Conservation (phyloP, 75 land plant species). For the Isoetes taiwanensis region DNA sequence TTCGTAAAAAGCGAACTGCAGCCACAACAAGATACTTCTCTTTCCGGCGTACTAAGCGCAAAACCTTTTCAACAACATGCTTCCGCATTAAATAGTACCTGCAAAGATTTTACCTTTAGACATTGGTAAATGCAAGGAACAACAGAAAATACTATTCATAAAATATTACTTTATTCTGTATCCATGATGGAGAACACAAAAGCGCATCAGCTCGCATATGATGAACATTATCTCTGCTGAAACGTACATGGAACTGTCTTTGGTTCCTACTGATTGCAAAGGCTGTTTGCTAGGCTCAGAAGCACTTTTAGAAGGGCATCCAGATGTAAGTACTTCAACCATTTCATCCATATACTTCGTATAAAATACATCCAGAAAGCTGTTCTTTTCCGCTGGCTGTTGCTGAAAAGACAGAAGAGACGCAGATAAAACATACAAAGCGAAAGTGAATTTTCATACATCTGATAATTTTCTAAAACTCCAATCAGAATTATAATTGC, state of each 20-base stretch:
- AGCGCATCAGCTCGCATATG: conserved; percentile 89
- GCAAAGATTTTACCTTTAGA: neutral
- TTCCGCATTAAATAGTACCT: conserved; percentile 77
- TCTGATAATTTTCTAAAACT: no score
- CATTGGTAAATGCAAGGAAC: neutral
- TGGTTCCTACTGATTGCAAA: conserved; percentile 5
- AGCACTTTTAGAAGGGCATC: conserved; percentile 35
- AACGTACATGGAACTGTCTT: conserved; percentile 9
- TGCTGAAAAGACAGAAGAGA: neutral
- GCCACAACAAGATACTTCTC: conserved; percentile 79
- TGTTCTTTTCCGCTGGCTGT: conserved; percentile 29
- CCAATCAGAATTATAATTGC: no score
- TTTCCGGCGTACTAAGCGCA: conserved; percentile 56
- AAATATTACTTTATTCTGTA: conserved; percentile 66
- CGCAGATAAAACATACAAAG: neutral
- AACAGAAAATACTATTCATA: neutral
- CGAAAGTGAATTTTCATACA: neutral
- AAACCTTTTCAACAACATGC: conserved; percentile 72
- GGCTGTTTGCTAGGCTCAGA: conserved; percentile 9
- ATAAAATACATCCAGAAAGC: conserved; percentile 76
- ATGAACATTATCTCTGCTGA: conserved; percentile 69
- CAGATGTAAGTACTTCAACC: conserved; percentile 47
- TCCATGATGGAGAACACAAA: conserved; percentile 82
- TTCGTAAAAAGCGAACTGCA: conserved; percentile 77
- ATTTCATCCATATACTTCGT: conserved; percentile 72